Conservation (phyloP, 2,329 filamentous ascomycete species). For the Aschersonia sp. region DNA sequence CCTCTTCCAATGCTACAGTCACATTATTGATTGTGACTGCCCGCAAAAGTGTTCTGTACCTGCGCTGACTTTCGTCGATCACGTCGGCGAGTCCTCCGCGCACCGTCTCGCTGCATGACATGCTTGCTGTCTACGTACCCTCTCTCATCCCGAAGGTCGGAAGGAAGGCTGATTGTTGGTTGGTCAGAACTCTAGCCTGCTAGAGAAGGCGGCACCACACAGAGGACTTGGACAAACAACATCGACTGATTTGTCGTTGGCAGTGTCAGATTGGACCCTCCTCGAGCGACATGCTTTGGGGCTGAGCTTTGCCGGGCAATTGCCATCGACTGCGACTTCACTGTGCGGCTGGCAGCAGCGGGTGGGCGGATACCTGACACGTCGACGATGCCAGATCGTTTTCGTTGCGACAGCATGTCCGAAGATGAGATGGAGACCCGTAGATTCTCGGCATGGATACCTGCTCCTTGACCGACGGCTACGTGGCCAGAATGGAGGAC, state of each 20-base stretch:
- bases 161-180: no score
- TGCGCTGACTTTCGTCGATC: neutral
- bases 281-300: no score
- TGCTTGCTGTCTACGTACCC: no score
- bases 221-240: no score
- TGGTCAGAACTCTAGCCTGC: no score
- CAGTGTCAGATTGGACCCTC: no score
- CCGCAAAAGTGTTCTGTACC: neutral
- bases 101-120: no score
- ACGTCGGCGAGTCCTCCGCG: neutral
- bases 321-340: neutral
- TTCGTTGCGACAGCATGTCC: neutral
- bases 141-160: no score
- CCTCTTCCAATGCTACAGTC: neutral
- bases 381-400: slow-evolving; percentile 1
- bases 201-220: no score
- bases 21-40: neutral
- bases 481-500: neutral
- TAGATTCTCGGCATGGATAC: neutral
- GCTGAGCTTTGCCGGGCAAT: neutral
- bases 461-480: no score
- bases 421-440: neutral
- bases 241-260: no score
- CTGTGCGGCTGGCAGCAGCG: slow-evolving; percentile 2
- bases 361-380: slow-evolving; percentile 3